Conservation (phyloP, 768 basidiomycete species). For the Podaxis carcinomalis region DNA sequence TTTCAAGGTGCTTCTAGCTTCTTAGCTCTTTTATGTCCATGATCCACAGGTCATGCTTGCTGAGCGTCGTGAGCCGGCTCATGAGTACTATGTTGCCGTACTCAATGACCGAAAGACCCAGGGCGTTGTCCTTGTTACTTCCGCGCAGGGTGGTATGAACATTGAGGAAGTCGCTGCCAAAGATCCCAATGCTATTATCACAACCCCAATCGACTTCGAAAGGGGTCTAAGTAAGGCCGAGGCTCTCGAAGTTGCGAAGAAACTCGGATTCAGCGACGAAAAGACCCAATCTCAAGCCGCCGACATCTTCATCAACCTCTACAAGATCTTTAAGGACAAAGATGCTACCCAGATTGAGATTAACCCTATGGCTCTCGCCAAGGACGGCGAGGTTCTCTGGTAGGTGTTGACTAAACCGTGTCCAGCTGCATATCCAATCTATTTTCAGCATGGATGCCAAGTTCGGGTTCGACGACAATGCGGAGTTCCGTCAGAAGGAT, state of each 20-base stretch:
- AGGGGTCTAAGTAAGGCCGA: constrained; percentile 72
- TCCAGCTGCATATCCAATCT: constrained; percentile 3
- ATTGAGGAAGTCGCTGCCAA: constrained; percentile 99
- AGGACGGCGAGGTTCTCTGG: constrained; percentile 92
- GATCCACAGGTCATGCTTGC: constrained; percentile 88
- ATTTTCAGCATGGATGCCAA: constrained; percentile 94
- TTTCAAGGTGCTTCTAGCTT: background rate
- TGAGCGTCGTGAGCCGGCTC: constrained; percentile 86
- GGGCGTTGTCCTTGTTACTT: constrained; percentile 90
- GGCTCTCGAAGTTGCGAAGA: constrained; percentile 78
- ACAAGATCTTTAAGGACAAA: constrained; percentile 97
- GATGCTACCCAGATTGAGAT: constrained; percentile 99
- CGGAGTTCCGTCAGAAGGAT: constrained; percentile 94
- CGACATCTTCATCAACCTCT: constrained; percentile 89
- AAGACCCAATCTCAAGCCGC: constrained; percentile 80
- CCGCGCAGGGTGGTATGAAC: constrained; percentile 97
- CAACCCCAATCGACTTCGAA: constrained; percentile 83
- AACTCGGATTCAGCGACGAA: constrained; percentile 81
- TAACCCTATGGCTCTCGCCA: constrained; percentile 93
- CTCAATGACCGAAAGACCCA: constrained; percentile 90
- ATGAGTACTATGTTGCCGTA: constrained; percentile 98
- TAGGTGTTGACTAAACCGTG: constrained; percentile 30
- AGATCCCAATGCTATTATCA: constrained; percentile 92
- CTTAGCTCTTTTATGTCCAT: background rate
- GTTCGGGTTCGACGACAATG: constrained; percentile 99